Evolutionary conservation across 2,329 filamentous ascomycete species (phyloP).

Genomic region (Monilinia vaccinii-corymbosi): DNA sequence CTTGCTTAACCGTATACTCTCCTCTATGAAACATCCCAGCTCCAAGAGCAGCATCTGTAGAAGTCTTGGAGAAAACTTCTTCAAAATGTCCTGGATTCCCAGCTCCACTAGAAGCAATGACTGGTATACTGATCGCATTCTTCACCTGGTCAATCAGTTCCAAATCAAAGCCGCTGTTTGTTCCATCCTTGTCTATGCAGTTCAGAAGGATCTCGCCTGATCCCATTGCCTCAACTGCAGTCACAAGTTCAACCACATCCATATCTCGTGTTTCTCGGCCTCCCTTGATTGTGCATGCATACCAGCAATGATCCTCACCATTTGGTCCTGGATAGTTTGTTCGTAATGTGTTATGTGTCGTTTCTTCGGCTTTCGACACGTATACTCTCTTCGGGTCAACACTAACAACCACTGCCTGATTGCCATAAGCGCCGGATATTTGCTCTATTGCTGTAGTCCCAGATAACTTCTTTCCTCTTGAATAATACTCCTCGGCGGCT

Average conservation of each 20-base stretch:
- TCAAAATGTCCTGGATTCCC: slow-evolving; percentile 81
- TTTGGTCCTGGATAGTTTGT: slow-evolving; percentile 62
- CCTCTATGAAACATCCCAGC: slow-evolving; percentile 97
- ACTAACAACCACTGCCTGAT: slow-evolving; percentile 92
- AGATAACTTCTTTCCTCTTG: slow-evolving; percentile 55
- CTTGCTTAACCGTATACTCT: slow-evolving; percentile 89
- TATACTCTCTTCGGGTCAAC: slow-evolving; percentile 91
- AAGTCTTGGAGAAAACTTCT: slow-evolving; percentile 79
- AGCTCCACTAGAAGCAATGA: slow-evolving; percentile 90
- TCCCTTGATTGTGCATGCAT: slow-evolving; percentile 93
- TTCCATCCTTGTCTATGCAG: slow-evolving; percentile 95
- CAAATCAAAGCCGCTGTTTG: slow-evolving; percentile 87
- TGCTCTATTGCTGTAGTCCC: slow-evolving; percentile 91
- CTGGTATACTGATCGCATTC: slow-evolving; percentile 75
- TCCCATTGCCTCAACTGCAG: slow-evolving; percentile 92
- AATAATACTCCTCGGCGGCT: slow-evolving; percentile 86
- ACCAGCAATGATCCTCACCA: slow-evolving; percentile 85
- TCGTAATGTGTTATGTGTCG: slow-evolving; percentile 62
- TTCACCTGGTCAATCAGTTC: slow-evolving; percentile 89
- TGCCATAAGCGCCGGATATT: slow-evolving; percentile 87
- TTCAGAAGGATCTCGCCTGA: slow-evolving; percentile 91
- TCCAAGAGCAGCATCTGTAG: slow-evolving; percentile 84
- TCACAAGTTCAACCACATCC: slow-evolving; percentile 80
- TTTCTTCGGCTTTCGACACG: slow-evolving; percentile 58
- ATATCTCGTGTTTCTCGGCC: slow-evolving; percentile 90